phyloP scores from a whole-genome alignment of 2,329 filamentous ascomycete genomes.

The Stagonosporopsis vannaccii region DNA sequence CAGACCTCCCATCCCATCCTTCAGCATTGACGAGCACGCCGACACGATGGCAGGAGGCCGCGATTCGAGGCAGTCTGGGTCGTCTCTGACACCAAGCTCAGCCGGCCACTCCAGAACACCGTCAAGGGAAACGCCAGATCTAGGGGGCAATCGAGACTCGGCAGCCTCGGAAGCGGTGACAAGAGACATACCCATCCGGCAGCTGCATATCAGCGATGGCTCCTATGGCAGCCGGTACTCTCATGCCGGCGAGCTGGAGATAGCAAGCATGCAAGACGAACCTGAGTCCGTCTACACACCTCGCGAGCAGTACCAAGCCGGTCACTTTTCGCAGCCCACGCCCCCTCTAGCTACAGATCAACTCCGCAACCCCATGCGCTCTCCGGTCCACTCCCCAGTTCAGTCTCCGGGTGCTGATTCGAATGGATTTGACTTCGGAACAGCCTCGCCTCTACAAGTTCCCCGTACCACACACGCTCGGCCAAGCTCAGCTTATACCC shows the following conservation, averaged over 20 bases:
- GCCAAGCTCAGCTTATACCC: slow-evolving; percentile 79
- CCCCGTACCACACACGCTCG: slow-evolving; percentile 68
- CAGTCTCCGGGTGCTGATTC: slow-evolving; percentile 45
- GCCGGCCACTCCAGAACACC: slow-evolving; percentile 45
- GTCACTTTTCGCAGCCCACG: slow-evolving; percentile 31
- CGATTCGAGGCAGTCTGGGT: slow-evolving; percentile 45
- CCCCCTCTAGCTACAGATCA: slow-evolving; percentile 34
- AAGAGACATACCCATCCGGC: slow-evolving; percentile 44
- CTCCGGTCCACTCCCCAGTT: slow-evolving; percentile 30
- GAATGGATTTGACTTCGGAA: slow-evolving; percentile 41
- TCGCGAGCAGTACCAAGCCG: slow-evolving; percentile 30
- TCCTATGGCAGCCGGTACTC: slow-evolving; percentile 44
- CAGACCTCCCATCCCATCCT: slow-evolving; percentile 38
- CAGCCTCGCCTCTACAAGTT: slow-evolving; percentile 44
- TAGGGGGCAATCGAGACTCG: slow-evolving; percentile 31
- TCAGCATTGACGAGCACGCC: slow-evolving; percentile 43
- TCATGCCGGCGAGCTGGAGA: slow-evolving; percentile 42
- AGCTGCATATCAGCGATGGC: slow-evolving; percentile 44
- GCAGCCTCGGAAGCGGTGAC: slow-evolving; percentile 37
- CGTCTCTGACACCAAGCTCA: slow-evolving; percentile 43
- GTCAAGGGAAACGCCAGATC: slow-evolving; percentile 45
- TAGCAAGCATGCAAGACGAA: slow-evolving; percentile 37
- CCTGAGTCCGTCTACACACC: slow-evolving; percentile 30
- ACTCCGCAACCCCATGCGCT: slow-evolving; percentile 36
- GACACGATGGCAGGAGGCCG: slow-evolving; percentile 39